phyloP scores from a whole-genome alignment of 805 yeast genomes.

The Kuraishia ogatae region DNA sequence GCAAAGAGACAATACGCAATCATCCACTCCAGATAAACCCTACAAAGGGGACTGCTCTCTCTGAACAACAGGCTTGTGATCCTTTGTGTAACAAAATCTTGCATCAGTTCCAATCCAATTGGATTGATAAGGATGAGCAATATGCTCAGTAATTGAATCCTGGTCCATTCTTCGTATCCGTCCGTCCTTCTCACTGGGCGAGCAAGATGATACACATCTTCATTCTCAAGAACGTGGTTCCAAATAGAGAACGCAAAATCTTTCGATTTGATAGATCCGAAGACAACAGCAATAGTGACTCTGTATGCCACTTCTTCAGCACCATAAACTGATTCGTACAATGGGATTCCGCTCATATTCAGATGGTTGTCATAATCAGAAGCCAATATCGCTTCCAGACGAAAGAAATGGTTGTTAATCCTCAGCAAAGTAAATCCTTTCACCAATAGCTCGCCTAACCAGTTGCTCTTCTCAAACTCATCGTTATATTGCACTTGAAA shows the following conservation, averaged over 20 bases:
- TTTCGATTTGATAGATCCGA: slow-evolving; percentile 24
- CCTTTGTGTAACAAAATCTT: slow-evolving; percentile 16
- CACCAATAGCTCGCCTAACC: slow-evolving; percentile 45
- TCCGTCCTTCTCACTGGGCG: slow-evolving; percentile 49
- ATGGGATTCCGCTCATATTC: slow-evolving; percentile 17
- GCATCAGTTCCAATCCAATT: slow-evolving; percentile 15
- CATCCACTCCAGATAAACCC: slow-evolving; percentile 77
- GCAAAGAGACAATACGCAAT: slow-evolving; percentile 35
- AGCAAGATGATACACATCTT: slow-evolving; percentile 32
- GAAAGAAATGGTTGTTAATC: slow-evolving; percentile 45
- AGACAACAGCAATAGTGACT: slow-evolving; percentile 38
- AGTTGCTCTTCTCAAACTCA: slow-evolving; percentile 30
- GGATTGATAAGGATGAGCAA: slow-evolving; percentile 34
- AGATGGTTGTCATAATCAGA: slow-evolving; percentile 38
- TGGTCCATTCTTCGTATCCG: slow-evolving; percentile 57
- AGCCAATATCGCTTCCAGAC: slow-evolving; percentile 50
- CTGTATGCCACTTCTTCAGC: slow-evolving; percentile 45
- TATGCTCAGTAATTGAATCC: slow-evolving; percentile 51
- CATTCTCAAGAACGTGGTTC: slow-evolving; percentile 27
- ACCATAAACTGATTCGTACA: slow-evolving; percentile 48
- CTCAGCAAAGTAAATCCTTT: slow-evolving; percentile 40
- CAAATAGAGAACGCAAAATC: slow-evolving; percentile 24
- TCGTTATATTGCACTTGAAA: slow-evolving; percentile 28
- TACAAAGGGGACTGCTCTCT: slow-evolving; percentile 74
- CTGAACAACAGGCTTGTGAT: slow-evolving; percentile 31